Conservation (phyloP, 257 asterid genomes). For the Cordia subcordata region DNA sequence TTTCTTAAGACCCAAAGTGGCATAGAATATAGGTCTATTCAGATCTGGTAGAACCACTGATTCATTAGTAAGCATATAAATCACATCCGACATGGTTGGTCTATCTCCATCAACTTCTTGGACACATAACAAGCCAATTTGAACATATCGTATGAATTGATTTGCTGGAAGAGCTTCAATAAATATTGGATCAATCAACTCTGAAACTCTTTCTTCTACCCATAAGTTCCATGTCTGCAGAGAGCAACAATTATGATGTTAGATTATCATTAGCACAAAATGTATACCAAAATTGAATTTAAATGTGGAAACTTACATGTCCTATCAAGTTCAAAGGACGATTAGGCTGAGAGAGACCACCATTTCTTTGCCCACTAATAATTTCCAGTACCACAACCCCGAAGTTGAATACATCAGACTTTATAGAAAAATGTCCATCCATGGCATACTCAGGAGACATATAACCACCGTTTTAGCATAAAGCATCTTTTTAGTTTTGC, state of each 20-base stretch:
- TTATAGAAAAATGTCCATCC: conserved; percentile 6
- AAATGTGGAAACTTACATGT: background rate
- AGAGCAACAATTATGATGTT: background rate
- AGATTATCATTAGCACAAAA: background rate
- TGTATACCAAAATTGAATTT: too few relatives aligned
- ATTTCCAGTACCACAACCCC: background rate
- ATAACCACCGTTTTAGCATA: background rate
- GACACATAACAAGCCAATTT: conserved; percentile 1
- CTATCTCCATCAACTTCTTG: conserved; percentile 1
- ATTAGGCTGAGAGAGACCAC: background rate
- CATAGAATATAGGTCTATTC: background rate
- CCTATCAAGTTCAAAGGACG: background rate
- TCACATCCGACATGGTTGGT: conserved; percentile 4
- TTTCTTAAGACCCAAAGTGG: background rate
- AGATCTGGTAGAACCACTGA: background rate
- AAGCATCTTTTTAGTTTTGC: background rate
- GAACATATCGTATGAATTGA: background rate
- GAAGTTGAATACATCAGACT: conserved; percentile 4
- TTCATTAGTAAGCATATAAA: conserved; percentile 4
- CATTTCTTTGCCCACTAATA: background rate
- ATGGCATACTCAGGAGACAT: conserved; percentile 6
- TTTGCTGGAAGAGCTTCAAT: background rate
- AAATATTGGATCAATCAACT: background rate
- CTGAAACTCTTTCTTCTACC: background rate
- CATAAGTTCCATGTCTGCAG: background rate